Conservation (phyloP, 805 yeast species). For the Pichia manshurica region DNA sequence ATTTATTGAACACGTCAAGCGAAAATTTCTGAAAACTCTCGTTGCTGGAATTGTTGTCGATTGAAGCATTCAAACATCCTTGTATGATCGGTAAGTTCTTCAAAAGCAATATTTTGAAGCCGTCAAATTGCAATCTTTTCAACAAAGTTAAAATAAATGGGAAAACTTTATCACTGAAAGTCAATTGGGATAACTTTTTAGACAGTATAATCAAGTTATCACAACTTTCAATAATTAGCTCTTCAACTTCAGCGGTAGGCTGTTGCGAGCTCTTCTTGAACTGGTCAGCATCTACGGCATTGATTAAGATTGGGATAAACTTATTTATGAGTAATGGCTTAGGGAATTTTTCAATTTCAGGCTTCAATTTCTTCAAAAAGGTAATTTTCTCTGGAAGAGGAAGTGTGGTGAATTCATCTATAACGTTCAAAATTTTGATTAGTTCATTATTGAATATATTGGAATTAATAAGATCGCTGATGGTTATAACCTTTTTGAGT, state of each 20-base stretch:
- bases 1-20: conserved; percentile 30
- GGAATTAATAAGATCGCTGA: conserved; percentile 65
- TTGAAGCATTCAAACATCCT: conserved; percentile 25
- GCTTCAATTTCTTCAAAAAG: conserved; percentile 60
- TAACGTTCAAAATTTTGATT: conserved; percentile 69
- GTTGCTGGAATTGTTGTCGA: conserved; percentile 19
- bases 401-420: conserved; percentile 80
- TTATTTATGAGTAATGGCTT: conserved; percentile 55
- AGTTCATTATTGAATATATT: conserved; percentile 78
- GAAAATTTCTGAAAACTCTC: conserved; percentile 28
- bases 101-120: conserved; percentile 29
- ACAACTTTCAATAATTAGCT: conserved; percentile 42
- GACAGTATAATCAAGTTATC: conserved; percentile 60
- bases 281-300: conserved; percentile 31
- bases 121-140: conserved; percentile 23
- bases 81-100: conserved; percentile 25
- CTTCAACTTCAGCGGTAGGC: conserved; percentile 24
- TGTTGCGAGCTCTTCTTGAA: conserved; percentile 14
- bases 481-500: conserved; percentile 31
- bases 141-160: conserved; percentile 35
- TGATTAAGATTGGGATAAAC: conserved; percentile 63
- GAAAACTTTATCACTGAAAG: conserved; percentile 68
- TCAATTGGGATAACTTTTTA: conserved; percentile 59
- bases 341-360: conserved; percentile 54
- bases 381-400: conserved; percentile 57